These are phyloP conservation scores for Chlamydomonas asymmetrica DNA, from an alignment of 139 green algal genomes.

Conservation along the genomic window DNA sequence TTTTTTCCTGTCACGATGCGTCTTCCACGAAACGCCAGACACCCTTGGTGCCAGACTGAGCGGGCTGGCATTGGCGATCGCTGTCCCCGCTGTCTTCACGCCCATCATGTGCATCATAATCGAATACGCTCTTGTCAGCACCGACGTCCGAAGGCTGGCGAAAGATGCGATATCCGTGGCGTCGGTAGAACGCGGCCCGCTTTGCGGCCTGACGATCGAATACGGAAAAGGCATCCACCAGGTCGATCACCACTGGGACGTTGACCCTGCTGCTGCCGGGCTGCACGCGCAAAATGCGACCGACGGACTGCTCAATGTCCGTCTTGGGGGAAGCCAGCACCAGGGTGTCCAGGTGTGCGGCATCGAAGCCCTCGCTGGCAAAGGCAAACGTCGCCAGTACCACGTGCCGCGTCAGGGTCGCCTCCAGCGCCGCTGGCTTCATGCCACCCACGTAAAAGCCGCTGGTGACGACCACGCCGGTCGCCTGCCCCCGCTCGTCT, in stretches of 20 bases:
- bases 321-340: conserved; percentile 27
- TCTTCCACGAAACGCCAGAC: too few species aligned
- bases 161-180: conserved; percentile 11
- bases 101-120: too few species aligned
- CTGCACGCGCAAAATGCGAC: conserved; percentile 24
- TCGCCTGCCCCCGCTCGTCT: too few species aligned
- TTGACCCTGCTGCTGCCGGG: neutral
- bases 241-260: conserved; percentile 11
- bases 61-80: too few species aligned
- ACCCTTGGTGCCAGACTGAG: too few species aligned
- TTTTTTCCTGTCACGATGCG: too few species aligned
- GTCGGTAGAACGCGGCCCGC: conserved; percentile 14
- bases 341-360: conserved; percentile 26
- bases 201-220: conserved; percentile 18
- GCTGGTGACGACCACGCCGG: neutral
- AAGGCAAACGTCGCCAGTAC: conserved; percentile 24
- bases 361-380: conserved; percentile 30
- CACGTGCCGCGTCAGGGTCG: neutral
- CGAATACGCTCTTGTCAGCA: too few species aligned
- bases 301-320: conserved; percentile 29
- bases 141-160: too few species aligned
- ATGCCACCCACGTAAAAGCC: conserved; percentile 29
- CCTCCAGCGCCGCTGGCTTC: conserved; percentile 6
- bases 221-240: conserved; percentile 22
- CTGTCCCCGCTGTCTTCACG: too few species aligned